Base-by-base conservation (phyloP, 176 grass and related monocot genomes). In the Oryza glaberrima region DNA sequence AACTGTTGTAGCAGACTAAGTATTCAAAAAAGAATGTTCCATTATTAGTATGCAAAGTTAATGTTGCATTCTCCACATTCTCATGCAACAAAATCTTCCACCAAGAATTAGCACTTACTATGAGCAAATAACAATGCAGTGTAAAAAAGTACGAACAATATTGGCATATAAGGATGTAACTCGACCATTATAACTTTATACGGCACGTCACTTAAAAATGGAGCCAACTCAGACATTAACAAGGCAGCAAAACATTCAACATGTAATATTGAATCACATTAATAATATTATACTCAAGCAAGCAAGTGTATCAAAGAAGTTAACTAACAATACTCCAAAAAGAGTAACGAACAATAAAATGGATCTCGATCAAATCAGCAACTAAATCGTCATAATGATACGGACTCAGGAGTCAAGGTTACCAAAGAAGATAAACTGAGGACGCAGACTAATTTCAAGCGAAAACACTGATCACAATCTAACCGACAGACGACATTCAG, bases 1-100 rank as follows among this genome's bases (percentile, higher is more conserved):
- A 14, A 81, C 32, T 64, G 76, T 15, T 46, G 16, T 16, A 45
- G 56, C 17, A 84, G 58, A 74, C 9, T 0, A 30, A 43, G 67
- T 10, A 78, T 4, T 67, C 19, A 16, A 49, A 49, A 79, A 38
- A 88, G 11, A 45, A 79, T 48, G 7, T 38, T 61, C 54, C 20
- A 26, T 51, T 63, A 79, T 23, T 10, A 84, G 67, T 28, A 5
- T 58, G 65, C 46, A 69, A 69, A 68, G 30, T 75, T 38, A 75
- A 45, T 9, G 25, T 73, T 63, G 66, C 30, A 15, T 54, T 67
- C 35, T 22, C 32, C n/a, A 81, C 13, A 15, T 65, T 72, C n/a
- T 67, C 6, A 45, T 79, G 43, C 8, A 40, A 78, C 25, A 14
- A 73, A 66, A 65, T 14, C 51, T 79, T 44, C 7, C 72, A 67